Base-by-base conservation (phyloP, 1,284 basidiomycete genomes). In the Ustilago crameri region DNA sequence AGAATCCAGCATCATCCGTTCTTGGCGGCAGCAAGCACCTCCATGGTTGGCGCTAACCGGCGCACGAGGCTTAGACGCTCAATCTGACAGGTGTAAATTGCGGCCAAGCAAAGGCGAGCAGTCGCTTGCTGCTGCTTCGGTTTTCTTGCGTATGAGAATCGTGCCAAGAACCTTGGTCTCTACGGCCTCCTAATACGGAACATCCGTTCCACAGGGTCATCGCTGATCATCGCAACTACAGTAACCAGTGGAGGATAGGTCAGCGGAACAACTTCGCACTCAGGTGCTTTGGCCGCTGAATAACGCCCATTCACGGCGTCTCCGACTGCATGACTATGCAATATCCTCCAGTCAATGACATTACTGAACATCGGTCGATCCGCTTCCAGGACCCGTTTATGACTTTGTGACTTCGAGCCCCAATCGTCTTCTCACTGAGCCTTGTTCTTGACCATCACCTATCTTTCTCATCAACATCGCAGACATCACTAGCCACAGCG, bases 101-200 rank as follows among this genome's bases (percentile, higher is more conserved):
- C 5, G 12, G 30, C 7, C 12, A 5, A 30, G 30, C 30, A 30
- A 12, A 30, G 12, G 30, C 30, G 12, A 30, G 30, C 30, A 30
- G 30, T 12, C 30, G 12, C 7, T 30, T 30, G 30, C 30, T 5
- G 30, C 30, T 12, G 30, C 30, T 37, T 17, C 35, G 55, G 51
- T 46, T 43, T 30, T 30, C 32, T 46, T 45, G 47, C 47, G 45
- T 38, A 38, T 20, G 38, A 34, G 5, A 35, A 34, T 38, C 32
- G 40, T 50, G 64, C 64, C 64, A 67, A 67, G 64, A 55, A 52
- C n/a, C 64, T 67, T 67, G 58, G 64, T 18, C 22, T 46, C 35
- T 22, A 40, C 49, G 24, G 38, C 26, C 38, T 30, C 15, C 30
- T 30, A 9, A 38, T 27, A 26, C 26, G 49, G 38, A 41, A 40